Percentiles rank a stretch among this genome's conserved stretches.
Evolutionary conservation across 192 early-diverging fungal species (phyloP).

Genomic region (Coemansia sp.): DNA sequence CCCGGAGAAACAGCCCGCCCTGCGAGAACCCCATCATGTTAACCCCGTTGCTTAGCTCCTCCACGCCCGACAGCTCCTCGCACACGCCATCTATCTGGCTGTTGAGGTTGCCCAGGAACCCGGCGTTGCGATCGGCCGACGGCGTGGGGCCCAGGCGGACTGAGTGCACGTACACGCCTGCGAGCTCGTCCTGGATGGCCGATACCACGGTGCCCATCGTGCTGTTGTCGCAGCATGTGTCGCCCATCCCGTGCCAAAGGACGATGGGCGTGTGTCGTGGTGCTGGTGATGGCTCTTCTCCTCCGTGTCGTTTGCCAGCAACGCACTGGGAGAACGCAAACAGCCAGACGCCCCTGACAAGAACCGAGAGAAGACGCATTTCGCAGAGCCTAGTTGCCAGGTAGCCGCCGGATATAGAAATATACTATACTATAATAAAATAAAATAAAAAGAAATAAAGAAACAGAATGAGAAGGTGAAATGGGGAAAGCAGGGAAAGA

Average conservation of each 20-base stretch:
- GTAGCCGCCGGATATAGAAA: not conserved
- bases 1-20: conserved; percentile 73
- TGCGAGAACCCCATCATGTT: conserved; percentile 92
- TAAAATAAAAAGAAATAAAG: not conserved
- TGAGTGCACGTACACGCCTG: conserved; percentile 76
- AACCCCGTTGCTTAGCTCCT: conserved; percentile 70
- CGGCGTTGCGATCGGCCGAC: conserved; percentile 71
- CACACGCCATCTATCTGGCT: conserved; percentile 81
- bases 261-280: conserved; percentile 56
- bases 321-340: not conserved
- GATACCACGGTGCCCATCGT: conserved; percentile 59
- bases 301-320: not conserved
- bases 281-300: not conserved
- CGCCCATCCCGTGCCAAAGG: conserved; percentile 91
- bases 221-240: conserved; percentile 72
- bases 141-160: conserved; percentile 67
- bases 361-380: conserved; percentile 1
- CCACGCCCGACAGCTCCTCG: conserved; percentile 58
- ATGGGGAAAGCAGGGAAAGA: not conserved
- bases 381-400: not conserved
- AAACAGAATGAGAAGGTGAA: not conserved
- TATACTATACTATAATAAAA: not conserved
- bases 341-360: not conserved
- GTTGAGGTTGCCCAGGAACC: conserved; percentile 87
- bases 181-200: conserved; percentile 51